Percentiles rank a stretch among this genome's conserved stretches.
These are phyloP conservation scores for Balakata baccata DNA, from an alignment of 345 rosid species.

Conservation along the genomic window DNA sequence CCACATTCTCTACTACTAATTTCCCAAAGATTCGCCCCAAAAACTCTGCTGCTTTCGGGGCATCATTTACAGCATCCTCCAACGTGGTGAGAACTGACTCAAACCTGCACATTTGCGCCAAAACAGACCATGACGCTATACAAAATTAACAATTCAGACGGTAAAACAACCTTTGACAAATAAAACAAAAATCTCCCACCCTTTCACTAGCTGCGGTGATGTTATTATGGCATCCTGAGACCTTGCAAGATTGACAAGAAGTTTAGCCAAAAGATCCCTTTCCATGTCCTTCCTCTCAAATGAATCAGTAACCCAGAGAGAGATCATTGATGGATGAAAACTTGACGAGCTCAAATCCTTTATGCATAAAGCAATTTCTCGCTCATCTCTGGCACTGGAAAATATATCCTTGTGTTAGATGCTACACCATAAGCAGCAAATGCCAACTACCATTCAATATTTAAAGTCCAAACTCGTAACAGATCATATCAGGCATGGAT, in stretches of 20 bases:
- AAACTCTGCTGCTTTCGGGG: conserved; percentile 87
- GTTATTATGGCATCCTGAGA: conserved; percentile 48
- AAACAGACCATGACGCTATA: neutral
- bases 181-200: conserved; percentile 42
- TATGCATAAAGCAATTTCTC: conserved; percentile 79
- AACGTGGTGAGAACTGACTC: conserved; percentile 61
- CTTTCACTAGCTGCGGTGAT: conserved; percentile 55
- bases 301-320: conserved; percentile 88
- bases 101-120: conserved; percentile 45
- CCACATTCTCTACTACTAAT: conserved; percentile 45
- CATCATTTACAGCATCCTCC: conserved; percentile 89
- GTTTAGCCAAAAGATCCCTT: conserved; percentile 76
- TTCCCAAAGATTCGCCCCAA: conserved; percentile 68
- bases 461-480: neutral
- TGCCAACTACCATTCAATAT: neutral
- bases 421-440: neutral
- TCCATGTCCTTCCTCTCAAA: conserved; percentile 93
- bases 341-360: conserved; percentile 72
- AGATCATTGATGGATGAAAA: conserved; percentile 82
- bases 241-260: conserved; percentile 62
- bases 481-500: neutral
- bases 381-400: conserved; percentile 85
- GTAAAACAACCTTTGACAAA: neutral
- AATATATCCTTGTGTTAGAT: neutral
- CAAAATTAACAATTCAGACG: neutral